These are phyloP conservation scores for Xerocomus minutiporus DNA, from an alignment of 1,284 basidiomycete genomes.

Conservation along the genomic window DNA sequence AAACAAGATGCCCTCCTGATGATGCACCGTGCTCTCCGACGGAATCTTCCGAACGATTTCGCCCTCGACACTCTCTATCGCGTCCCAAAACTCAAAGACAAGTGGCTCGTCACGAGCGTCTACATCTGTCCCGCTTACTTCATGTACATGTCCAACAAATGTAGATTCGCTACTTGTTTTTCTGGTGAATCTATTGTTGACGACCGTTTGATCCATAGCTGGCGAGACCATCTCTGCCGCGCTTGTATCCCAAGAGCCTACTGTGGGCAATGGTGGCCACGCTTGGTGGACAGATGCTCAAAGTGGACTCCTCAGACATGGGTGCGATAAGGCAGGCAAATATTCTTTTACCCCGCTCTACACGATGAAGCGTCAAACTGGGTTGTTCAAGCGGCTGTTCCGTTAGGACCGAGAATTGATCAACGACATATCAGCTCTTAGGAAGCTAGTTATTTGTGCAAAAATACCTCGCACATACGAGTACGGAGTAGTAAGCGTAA, in stretches of 20 bases:
- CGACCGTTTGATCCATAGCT: constrained; percentile 5
- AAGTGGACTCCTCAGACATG: too few relatives aligned
- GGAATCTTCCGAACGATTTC: constrained; percentile 16
- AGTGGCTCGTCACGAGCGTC: constrained; percentile 21
- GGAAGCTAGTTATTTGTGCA: too few relatives aligned
- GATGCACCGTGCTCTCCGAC: constrained; percentile 19
- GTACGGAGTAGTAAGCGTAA: too few relatives aligned
- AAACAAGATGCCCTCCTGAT: constrained; percentile 25
- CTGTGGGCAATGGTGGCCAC: constrained; percentile 3
- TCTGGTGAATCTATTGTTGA: too few relatives aligned
- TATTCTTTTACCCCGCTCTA: constrained; percentile 27
- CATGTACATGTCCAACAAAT: constrained; percentile 27
- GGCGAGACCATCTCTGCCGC: constrained; percentile 27
- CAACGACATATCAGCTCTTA: too few relatives aligned
- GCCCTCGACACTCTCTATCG: constrained; percentile 18
- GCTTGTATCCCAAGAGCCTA: constrained; percentile 11
- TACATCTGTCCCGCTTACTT: constrained; percentile 25
- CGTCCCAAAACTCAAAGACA: constrained; percentile 19
- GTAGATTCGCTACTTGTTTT: background rate
- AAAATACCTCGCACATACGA: too few relatives aligned
- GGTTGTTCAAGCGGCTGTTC: constrained; percentile 6
- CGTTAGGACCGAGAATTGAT: background rate
- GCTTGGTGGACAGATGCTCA: constrained; percentile 13
- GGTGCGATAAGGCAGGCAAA: constrained; percentile 3
- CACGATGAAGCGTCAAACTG: constrained; percentile 15